Evolutionary conservation across 2,329 filamentous ascomycete genomes (phyloP).

Genomic region (Penicillium sclerotiorum): DNA sequence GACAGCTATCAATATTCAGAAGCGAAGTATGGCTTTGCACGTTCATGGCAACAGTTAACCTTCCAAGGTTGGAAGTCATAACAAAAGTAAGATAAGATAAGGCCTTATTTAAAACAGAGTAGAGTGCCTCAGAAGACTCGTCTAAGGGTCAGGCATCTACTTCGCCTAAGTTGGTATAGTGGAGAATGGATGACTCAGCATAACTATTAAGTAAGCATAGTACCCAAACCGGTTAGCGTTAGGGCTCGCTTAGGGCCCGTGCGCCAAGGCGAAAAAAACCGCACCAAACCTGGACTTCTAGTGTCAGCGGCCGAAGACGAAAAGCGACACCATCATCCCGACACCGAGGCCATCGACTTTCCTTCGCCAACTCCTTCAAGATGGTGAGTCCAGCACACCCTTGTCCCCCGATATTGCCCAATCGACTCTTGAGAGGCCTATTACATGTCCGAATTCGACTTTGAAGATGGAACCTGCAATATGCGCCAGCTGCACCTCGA

Average conservation of each 20-base stretch:
- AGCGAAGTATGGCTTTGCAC: too few species aligned
- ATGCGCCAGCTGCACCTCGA: conserved; percentile 9
- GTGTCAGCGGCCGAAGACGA: conserved; percentile 38
- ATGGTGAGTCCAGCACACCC: conserved; percentile 44
- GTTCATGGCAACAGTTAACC: too few species aligned
- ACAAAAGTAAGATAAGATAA: too few species aligned
- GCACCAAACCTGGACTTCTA: conserved; percentile 40
- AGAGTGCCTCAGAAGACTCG: too few species aligned
- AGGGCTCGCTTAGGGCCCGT: conserved; percentile 46
- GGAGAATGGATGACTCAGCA: conserved; percentile 10
- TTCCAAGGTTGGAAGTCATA: too few species aligned
- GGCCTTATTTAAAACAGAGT: too few species aligned
- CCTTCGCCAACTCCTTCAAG: conserved; percentile 48
- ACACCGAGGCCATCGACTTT: conserved; percentile 45
- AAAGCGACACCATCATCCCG: conserved; percentile 44
- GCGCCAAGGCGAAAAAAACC: conserved; percentile 45
- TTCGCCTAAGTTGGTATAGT: neutral
- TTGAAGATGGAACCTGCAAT: conserved; percentile 10
- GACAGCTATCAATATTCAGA: too few species aligned
- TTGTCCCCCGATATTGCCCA: conserved; percentile 10
- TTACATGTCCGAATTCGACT: conserved; percentile 15
- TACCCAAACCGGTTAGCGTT: conserved; percentile 36
- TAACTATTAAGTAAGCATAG: fast-evolving
- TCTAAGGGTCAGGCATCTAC: neutral
- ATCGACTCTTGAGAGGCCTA: conserved; percentile 13